Evolutionary conservation across 108 stramenopile species (phyloP).

Genomic region (Stephanodiscus triporus): DNA sequence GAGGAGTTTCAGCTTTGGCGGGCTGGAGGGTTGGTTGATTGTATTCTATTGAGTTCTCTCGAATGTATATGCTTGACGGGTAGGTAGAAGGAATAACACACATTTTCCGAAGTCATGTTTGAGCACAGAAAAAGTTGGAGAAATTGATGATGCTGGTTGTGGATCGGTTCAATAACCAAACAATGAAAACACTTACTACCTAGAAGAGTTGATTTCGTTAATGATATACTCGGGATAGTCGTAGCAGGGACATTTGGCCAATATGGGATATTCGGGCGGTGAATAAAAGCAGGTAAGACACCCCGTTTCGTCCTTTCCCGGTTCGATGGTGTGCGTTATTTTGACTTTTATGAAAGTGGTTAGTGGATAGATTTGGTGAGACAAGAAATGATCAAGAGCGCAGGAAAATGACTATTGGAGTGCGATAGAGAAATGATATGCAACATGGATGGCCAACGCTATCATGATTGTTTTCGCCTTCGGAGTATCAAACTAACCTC

Average conservation of each 20-base stretch:
- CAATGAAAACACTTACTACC: slow-evolving; percentile 34
- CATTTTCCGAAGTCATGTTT: background rate
- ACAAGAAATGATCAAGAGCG: slow-evolving; percentile 3
- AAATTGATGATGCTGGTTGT: too few relatives aligned
- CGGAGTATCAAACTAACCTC: slow-evolving; percentile 26
- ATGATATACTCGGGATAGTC: slow-evolving; percentile 60
- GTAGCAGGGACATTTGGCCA: slow-evolving; percentile 51
- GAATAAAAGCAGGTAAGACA: slow-evolving; percentile 60
- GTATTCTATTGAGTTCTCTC: slow-evolving; percentile 67
- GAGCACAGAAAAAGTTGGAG: background rate
- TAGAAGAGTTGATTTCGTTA: slow-evolving; percentile 53
- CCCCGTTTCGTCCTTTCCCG: slow-evolving; percentile 55
- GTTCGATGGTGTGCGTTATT: slow-evolving; percentile 51
- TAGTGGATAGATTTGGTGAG: background rate
- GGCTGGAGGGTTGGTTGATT: slow-evolving; percentile 53
- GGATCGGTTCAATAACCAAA: too few relatives aligned
- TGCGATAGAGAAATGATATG: background rate
- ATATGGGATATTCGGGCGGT: slow-evolving; percentile 45
- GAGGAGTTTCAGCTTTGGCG: slow-evolving; percentile 26
- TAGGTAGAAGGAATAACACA: background rate
- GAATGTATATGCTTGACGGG: slow-evolving; percentile 48
- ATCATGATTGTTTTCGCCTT: background rate
- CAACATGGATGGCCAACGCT: background rate
- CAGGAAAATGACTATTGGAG: background rate
- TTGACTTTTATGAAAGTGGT: slow-evolving; percentile 23